phyloP scores from a whole-genome alignment of 257 asterid species.

The Nicotiana otophora region DNA sequence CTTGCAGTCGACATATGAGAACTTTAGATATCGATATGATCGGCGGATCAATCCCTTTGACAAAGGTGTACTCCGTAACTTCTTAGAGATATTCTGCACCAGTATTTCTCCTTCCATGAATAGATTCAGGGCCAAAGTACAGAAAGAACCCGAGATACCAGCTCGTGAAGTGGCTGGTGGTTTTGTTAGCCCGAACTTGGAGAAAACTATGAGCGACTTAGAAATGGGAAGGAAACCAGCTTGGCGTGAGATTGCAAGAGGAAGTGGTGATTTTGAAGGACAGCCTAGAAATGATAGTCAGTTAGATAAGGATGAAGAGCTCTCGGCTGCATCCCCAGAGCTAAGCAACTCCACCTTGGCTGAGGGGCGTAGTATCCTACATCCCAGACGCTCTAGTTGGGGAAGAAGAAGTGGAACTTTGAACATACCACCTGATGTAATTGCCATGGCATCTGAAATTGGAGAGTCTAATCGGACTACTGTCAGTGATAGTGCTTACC shows the following conservation, averaged over 20 bases:
- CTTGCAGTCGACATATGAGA: constrained; percentile 91
- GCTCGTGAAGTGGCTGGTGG: constrained; percentile 33
- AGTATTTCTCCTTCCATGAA: constrained; percentile 77
- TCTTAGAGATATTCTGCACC: constrained; percentile 83
- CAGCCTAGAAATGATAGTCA: constrained; percentile 13
- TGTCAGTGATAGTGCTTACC: constrained; percentile 14
- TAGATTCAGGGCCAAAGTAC: constrained; percentile 67
- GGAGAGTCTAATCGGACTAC: constrained; percentile 32
- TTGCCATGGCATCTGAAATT: constrained; percentile 13
- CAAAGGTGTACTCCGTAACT: constrained; percentile 69
- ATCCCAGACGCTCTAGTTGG: constrained; percentile 34
- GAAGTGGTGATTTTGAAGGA: constrained; percentile 29
- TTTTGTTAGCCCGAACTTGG: constrained; percentile 26
- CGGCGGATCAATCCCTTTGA: constrained; percentile 69
- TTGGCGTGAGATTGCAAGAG: constrained; percentile 59
- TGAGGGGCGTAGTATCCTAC: constrained; percentile 26
- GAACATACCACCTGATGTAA: constrained; percentile 23
- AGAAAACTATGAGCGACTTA: constrained; percentile 77
- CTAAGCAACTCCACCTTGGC: constrained; percentile 14
- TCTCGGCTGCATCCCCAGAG: constrained; percentile 17
- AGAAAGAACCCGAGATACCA: constrained; percentile 65
- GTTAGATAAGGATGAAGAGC: constrained; percentile 21
- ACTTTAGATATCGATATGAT: constrained; percentile 85
- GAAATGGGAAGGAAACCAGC: constrained; percentile 93
- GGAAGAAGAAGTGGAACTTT: constrained; percentile 32